Evolutionary conservation across 2,329 filamentous ascomycete genomes (phyloP).

Genomic region (Sporothrix schenckii): DNA sequence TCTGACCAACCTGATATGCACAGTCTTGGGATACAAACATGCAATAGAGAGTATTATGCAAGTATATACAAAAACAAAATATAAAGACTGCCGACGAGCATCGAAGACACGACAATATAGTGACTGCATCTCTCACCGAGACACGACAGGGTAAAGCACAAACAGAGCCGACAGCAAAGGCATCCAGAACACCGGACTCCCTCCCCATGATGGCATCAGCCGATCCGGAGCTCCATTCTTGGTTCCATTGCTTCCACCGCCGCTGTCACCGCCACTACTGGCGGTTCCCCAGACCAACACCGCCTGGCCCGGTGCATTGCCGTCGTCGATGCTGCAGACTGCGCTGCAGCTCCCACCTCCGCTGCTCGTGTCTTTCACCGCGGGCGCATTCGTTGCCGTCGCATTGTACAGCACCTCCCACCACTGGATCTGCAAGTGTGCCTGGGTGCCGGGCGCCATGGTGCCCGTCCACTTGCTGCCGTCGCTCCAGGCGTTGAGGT

Average conservation of each 20-base stretch:
- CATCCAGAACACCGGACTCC: not conserved
- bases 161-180: not conserved
- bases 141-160: not conserved
- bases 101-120: not conserved
- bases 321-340: conserved; percentile 35
- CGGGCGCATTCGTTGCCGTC: conserved; percentile 37
- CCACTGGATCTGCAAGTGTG: conserved; percentile 64
- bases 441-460: conserved; percentile 55
- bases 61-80: not conserved
- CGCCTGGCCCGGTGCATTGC: conserved; percentile 20
- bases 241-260: not conserved
- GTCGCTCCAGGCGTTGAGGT: conserved; percentile 65
- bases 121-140: not conserved
- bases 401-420: conserved; percentile 62
- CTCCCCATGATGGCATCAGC: not conserved
- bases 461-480: conserved; percentile 63
- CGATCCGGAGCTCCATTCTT: not conserved
- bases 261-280: conserved; percentile 3
- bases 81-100: not conserved
- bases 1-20: no score
- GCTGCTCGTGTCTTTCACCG: not conserved
- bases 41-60: conserved; percentile 11
- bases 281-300: conserved; percentile 21
- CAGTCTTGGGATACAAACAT: not conserved
- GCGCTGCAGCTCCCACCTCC: conserved; percentile 35